These are phyloP conservation scores for Acanthamoeba triangularis DNA, from an alignment of 208 protist genomes.

Conservation along the genomic window DNA sequence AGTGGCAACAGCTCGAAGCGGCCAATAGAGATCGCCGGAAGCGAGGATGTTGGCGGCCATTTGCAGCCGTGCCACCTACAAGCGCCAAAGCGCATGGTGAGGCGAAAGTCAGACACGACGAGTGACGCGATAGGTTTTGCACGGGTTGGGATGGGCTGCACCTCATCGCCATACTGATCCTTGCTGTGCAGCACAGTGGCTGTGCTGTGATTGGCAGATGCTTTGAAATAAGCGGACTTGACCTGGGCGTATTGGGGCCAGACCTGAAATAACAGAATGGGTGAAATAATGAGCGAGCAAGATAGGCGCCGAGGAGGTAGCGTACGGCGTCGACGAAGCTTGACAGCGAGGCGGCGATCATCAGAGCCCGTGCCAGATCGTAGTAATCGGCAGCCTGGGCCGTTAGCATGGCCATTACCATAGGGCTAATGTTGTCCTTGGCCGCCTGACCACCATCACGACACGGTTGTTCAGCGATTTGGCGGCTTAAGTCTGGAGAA, in stretches of 20 bases:
- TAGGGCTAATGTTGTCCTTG: constrained; percentile 52
- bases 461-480: background rate
- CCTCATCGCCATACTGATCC: constrained; percentile 56
- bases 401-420: constrained; percentile 40
- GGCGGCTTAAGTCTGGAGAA: background rate
- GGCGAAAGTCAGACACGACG: background rate
- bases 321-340: background rate
- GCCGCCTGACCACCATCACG: background rate
- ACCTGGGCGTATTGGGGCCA: constrained; percentile 27
- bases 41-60: background rate
- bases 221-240: constrained; percentile 40
- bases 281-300: background rate
- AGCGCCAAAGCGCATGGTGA: background rate
- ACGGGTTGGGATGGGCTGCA: background rate
- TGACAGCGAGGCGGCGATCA: background rate
- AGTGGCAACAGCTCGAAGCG: background rate
- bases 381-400: constrained; percentile 24
- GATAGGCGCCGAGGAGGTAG: background rate
- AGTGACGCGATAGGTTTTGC: background rate
- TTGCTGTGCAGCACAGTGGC: constrained; percentile 10
- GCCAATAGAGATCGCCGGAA: background rate
- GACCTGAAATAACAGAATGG: background rate
- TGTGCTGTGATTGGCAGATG: background rate
- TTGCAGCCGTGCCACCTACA: background rate
- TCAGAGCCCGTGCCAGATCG: background rate